Base-by-base conservation (phyloP, 176 grass and related monocot species). In the Ananas comosus region DNA sequence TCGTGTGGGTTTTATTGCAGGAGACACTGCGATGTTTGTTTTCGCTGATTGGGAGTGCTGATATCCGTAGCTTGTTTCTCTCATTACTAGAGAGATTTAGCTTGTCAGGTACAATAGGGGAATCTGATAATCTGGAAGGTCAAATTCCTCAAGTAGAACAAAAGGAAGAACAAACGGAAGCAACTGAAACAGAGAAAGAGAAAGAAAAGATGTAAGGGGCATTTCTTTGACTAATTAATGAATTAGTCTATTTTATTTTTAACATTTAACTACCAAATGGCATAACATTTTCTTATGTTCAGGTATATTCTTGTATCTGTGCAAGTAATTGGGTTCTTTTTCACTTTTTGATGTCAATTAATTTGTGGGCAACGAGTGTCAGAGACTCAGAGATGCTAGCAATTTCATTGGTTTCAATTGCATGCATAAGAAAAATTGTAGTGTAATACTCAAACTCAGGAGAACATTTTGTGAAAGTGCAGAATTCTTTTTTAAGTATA, bases 41-140 rank as follows among this genome's bases (percentile, higher is more conserved):
- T 83, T 88, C 72, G 47, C 71, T 92, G 80, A 77, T 81, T 69
- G 76, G 73, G 64, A 74, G 86, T 50, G 67, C 68, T 74, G 82
- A 83, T 80, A 82, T 90, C 50, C 54, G 53, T 74, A 86, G 73
- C 47, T 72, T 91, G 78, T 96, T 91, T 78, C 49, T 87, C 75
- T 92, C 93, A 71, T 76, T 92, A 70, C 67, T 92, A 56, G 71
- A 90, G 80, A 87, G 74, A 68, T 80, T 79, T 76, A 79, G 80
- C 80, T 79, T 88, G 58, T 68, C 78, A 81, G 84, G 87, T 87
- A 51, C 51, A 69, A 50, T 72, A 29, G 13, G 67, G 51, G 77
- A 79, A 51, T 58, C 82, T 71, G 75, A 75, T 29, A 88, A 81
- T 72, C 25, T 78, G 12, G 83, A 96, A 76, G 76, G 70, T 80